Evolutionary conservation across 345 rosid genomes (phyloP), one percentile per base, ranked within the genome.

Genomic region (Mallotus nudiflorus): DNA sequence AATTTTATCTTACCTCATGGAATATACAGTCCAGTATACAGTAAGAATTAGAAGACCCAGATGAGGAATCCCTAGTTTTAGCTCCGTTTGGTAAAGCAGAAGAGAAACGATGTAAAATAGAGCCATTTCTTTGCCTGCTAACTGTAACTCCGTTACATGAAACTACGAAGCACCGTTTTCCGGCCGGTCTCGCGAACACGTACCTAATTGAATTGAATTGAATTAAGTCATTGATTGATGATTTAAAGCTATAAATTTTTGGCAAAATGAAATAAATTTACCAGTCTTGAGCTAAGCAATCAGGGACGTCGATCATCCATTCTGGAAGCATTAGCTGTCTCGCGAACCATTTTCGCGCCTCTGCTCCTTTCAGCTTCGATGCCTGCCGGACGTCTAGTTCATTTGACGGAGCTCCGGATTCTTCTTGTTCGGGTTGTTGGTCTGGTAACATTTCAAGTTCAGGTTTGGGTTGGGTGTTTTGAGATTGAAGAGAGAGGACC

Each of bases 231-330:
- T 33, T 33, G 37, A 33, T 42, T 42, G 9, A 42, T 12, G 5
- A 27, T 24, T 20, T 28, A 28, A 27, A 42, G 13, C 9, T 14
- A 39, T 15, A 42, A 18, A 13, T 63, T 53, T n/a, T n/a, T n/a
- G n/a, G n/a, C n/a, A n/a, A n/a, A n/a, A n/a, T n/a, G n/a, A n/a
- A n/a, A n/a, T n/a, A n/a, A n/a, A n/a, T n/a, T n/a, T n/a, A n/a
- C 98, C 98, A 93, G 68, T 93, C 96, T 49, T 71, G 83, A 74
- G 80, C 72, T 62, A 91, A 70, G 62, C 83, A 77, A 77, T 87
- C 91, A 46, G 98, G 98, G 39, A 91, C 87, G 76, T 91, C 97
- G 80, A 94, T 91, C 91, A 91, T 94, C 97, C 98, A 94, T 69
- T 91, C 98, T 2, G 90, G 98, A 22, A 89, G 87, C 97, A 91